Percentiles rank a stretch among this genome's conserved stretches.
These are phyloP conservation scores for Metroxylon sagu DNA, from an alignment of 176 grass and related monocot genomes.

Conservation along the genomic window DNA sequence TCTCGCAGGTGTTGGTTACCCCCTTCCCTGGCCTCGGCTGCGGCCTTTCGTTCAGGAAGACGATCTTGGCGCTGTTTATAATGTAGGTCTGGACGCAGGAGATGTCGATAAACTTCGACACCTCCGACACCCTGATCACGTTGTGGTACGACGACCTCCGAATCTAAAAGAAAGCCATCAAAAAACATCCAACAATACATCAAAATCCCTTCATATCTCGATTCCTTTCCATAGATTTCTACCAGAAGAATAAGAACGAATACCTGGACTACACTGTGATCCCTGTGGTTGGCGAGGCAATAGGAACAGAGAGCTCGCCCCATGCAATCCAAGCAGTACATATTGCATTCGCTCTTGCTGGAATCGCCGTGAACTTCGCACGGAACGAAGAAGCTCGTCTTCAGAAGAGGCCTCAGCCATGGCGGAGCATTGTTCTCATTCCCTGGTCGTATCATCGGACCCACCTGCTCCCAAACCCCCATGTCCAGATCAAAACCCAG, in stretches of 20 bases:
- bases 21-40: constrained; percentile 39
- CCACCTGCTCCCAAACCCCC: constrained; percentile 20
- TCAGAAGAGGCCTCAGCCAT: constrained; percentile 40
- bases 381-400: constrained; percentile 30
- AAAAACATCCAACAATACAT: too few species aligned
- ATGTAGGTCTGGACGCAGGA: constrained; percentile 41
- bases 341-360: constrained; percentile 49
- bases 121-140: constrained; percentile 43
- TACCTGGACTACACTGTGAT: constrained; percentile 39
- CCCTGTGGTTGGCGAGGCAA: constrained; percentile 29
- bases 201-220: not conserved
- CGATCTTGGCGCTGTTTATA: constrained; percentile 50
- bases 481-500: not conserved
- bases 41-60: constrained; percentile 42
- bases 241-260: too few species aligned
- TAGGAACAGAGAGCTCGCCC: constrained; percentile 31
- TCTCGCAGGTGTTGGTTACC: constrained; percentile 39
- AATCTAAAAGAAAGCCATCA: constrained; percentile 11
- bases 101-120: constrained; percentile 49
- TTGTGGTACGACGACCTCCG: constrained; percentile 45
- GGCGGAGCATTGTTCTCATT: constrained; percentile 21
- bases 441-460: constrained; percentile 22
- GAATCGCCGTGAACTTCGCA: constrained; percentile 31
- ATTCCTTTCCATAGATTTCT: too few species aligned
- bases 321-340: constrained; percentile 47